Base-by-base conservation (phyloP, 2,329 filamentous ascomycete genomes). In the Polychaeton citri region DNA sequence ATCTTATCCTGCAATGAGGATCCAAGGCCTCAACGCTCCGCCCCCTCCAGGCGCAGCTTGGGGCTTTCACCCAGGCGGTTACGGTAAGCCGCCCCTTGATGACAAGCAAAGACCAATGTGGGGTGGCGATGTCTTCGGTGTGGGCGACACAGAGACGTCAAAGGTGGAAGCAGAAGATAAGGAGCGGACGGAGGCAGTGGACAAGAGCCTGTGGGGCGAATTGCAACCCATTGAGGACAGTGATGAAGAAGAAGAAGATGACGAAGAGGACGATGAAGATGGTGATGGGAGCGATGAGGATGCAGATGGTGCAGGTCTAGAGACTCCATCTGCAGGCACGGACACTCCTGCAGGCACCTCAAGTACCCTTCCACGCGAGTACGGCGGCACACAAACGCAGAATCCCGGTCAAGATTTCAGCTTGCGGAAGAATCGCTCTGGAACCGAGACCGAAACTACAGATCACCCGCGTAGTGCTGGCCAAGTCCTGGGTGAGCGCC, bases 61-160 rank as follows among this genome's bases (percentile, higher is more conserved):
- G 90, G 90, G 90, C 2, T 98, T 93, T 59, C 82, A 88, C 47
- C 86, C 88, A 6, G 90, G 90, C 40, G 87, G 88, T 41, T 98
- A 88, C 68, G 90, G 90, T 34, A 96, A 96, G 57, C 88, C 90
- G 1, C 90, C 90, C 0, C 78, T 93, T 1, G 88, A 96, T 54
- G 90, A 96, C 49, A 82, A 84, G 57, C 93, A 94, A 58, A 71
- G 84, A 34, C 87, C 90, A 0, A 66, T 95, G 3, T 96, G 87
- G 54, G 90, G 88, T 35, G 88, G 90, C 47, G 90, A 98, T 58
- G 83, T 96, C 16, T 95, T 94, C 54, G 90, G 90, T 40, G 75
- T 92, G 33, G 57, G 75, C 37, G 71, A 47, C 9, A 37, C 40
- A 18, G 43, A 48, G 33, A 13, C 34, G 18, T 45, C 47, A 4